Base-by-base conservation (phyloP, 768 basidiomycete species). In the Suillus subluteus region DNA sequence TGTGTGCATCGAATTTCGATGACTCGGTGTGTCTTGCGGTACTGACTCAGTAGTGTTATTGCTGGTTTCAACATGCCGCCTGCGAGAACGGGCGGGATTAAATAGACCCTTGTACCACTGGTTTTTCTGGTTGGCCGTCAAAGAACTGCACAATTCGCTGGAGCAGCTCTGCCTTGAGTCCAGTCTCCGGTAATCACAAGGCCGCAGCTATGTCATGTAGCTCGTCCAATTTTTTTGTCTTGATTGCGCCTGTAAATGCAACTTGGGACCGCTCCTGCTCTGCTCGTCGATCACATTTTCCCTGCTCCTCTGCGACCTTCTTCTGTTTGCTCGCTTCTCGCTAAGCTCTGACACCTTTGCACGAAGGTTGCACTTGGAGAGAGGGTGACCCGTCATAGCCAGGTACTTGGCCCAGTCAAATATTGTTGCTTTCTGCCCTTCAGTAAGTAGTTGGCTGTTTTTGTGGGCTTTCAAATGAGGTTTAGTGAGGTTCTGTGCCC, bases 321-420 rank as follows among this genome's bases (percentile, higher is more conserved):
- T 46, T 46, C 44, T 46, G 44, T 9, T 46, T 46, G 21, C 44
- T 46, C 7, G 18, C 44, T 16, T 43, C 41, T 56, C 15, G 54
- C 54, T 56, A 15, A 56, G 55, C 37, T 58, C 55, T 7, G 37
- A 38, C 23, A 58, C 55, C 23, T 58, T 58, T 30, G 55, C 55
- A 30, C 9, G 15, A 32, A 58, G 37, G 55, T 11, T 58, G 55
- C 6, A 7, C 37, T 58, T 58, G 7, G 55, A 58, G 23, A 58
- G 55, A 38, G 55, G 23, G 37, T 58, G 55, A 32, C 23, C 55
- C 2, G 23, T 58, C 37, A 58, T 32, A 1, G 30, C 55, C 15
- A 32, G 23, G 21, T 32, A 58, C 55, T 58, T 7, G 30, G 55
- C 55, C 55, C 55, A 58, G 21, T 58, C 6, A 58, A 23, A 58